Percentiles rank a stretch among this genome's conserved stretches.
phyloP scores from a whole-genome alignment of 2,329 filamentous ascomycete species.

The Xylariomycetidae sp. region DNA sequence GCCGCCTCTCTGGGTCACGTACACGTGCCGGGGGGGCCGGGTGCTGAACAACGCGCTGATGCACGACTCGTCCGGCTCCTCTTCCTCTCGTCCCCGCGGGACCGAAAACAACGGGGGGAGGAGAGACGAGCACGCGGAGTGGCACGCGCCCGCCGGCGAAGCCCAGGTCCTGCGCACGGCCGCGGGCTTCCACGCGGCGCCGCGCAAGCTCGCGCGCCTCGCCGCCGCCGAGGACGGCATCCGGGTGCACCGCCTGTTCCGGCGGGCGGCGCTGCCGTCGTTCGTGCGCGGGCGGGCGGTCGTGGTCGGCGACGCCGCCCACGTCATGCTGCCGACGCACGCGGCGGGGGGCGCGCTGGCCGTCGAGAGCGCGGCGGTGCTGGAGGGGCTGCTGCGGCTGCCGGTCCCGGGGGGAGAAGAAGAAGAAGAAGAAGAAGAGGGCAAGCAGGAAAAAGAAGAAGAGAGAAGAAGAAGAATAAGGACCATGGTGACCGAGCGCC shows the following conservation, averaged over 20 bases:
- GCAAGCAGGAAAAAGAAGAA: not conserved
- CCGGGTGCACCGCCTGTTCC: conserved; percentile 11
- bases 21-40: conserved; percentile 10
- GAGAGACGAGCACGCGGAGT: conserved; percentile 1
- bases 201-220: conserved; percentile 7
- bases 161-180: conserved; percentile 7
- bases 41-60: conserved; percentile 12
- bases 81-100: not conserved
- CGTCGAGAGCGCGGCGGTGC: conserved; percentile 10
- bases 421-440: not conserved
- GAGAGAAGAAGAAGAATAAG: conserved; percentile 2
- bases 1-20: conserved; percentile 11
- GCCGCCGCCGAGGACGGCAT: conserved; percentile 14
- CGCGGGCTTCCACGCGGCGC: conserved; percentile 10
- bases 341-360: conserved; percentile 10
- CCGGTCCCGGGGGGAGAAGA: not conserved
- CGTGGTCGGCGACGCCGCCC: conserved; percentile 11
- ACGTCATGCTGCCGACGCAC: conserved; percentile 16
- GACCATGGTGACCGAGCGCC: conserved; percentile 5
- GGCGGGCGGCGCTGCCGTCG: conserved; percentile 8
- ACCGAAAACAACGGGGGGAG: not conserved
- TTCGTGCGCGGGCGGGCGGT: conserved; percentile 13
- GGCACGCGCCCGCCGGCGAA: conserved; percentile 7
- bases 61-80: conserved; percentile 5
- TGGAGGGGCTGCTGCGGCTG: conserved; percentile 10